Conservation (phyloP, 1,139 yeast genomes). For the Diutina mesorugosa region DNA sequence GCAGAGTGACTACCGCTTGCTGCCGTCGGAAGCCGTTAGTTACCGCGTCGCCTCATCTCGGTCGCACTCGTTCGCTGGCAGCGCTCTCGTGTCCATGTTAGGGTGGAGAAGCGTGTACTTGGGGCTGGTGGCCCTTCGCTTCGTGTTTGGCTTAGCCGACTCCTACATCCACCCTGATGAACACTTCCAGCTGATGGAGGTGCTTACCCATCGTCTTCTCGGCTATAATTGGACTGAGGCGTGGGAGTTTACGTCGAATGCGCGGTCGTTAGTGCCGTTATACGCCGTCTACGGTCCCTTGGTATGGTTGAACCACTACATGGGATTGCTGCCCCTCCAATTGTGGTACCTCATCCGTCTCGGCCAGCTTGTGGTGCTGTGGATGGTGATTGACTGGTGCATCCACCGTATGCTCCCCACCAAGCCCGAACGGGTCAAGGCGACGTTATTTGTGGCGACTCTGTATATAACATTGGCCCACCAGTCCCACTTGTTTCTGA, state of each 20-base stretch:
- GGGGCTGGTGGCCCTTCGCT: slow-evolving; percentile 31
- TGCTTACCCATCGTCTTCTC: slow-evolving; percentile 37
- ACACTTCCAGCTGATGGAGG: slow-evolving; percentile 82
- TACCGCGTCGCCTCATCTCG: not conserved
- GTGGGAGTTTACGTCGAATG: slow-evolving; percentile 64
- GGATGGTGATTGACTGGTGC: slow-evolving; percentile 46
- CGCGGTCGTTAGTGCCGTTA: slow-evolving; percentile 59
- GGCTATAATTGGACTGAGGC: slow-evolving; percentile 47
- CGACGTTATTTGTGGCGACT: slow-evolving; percentile 54
- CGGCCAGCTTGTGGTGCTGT: slow-evolving; percentile 40
- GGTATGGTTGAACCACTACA: slow-evolving; percentile 16
- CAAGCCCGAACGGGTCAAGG: slow-evolving; percentile 52
- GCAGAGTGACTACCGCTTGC: not conserved
- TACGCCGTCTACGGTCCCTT: slow-evolving; percentile 63
- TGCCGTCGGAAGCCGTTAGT: not conserved
- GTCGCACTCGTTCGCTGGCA: not conserved
- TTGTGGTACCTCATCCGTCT: slow-evolving; percentile 48
- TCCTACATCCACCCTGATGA: slow-evolving; percentile 98
- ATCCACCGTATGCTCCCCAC: slow-evolving; percentile 37
- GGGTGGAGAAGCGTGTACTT: slow-evolving; percentile 35
- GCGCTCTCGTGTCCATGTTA: not conserved
- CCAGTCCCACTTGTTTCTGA: slow-evolving; percentile 84
- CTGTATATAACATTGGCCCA: slow-evolving; percentile 71
- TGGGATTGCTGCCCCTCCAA: slow-evolving; percentile 23
- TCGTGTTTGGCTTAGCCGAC: slow-evolving; percentile 50